phyloP scores from a whole-genome alignment of 2,329 filamentous ascomycete species.

The Penicillium brasilianum region DNA sequence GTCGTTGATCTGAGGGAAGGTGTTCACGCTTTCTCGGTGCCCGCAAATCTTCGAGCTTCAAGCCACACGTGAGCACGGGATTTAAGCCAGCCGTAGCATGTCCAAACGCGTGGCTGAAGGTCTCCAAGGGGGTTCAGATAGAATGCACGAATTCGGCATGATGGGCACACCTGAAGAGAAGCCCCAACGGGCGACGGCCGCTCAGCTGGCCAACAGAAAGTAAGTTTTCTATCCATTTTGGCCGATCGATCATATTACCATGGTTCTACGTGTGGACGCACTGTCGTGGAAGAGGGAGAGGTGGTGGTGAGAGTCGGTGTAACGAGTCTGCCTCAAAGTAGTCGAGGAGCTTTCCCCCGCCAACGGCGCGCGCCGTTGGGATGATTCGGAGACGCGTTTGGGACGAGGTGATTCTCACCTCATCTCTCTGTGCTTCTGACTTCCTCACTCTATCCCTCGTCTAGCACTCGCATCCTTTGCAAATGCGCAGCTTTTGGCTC shows the following conservation, averaged over 20 bases:
- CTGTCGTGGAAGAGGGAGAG: background rate
- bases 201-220: constrained; percentile 61
- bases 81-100: constrained; percentile 33
- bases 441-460: background rate
- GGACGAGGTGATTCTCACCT: background rate
- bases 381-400: background rate
- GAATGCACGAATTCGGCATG: constrained; percentile 40
- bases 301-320: background rate
- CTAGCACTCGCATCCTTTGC: background rate
- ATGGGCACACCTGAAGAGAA: constrained; percentile 51
- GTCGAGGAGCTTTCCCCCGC: background rate
- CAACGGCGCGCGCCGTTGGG: background rate
- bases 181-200: constrained; percentile 58
- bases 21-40: constrained; percentile 7
- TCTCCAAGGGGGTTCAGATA: constrained; percentile 40
- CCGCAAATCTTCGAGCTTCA: constrained; percentile 7
- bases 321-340: background rate
- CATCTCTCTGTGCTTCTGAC: background rate
- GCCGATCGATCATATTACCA: background rate
- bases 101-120: constrained; percentile 47
- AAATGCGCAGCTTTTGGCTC: background rate
- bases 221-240: constrained; percentile 46
- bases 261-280: background rate
- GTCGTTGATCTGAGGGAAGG: constrained; percentile 11
- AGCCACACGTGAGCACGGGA: constrained; percentile 6